Conservation (phyloP, 1,284 basidiomycete genomes). For the Papiliotrema laurentii region DNA sequence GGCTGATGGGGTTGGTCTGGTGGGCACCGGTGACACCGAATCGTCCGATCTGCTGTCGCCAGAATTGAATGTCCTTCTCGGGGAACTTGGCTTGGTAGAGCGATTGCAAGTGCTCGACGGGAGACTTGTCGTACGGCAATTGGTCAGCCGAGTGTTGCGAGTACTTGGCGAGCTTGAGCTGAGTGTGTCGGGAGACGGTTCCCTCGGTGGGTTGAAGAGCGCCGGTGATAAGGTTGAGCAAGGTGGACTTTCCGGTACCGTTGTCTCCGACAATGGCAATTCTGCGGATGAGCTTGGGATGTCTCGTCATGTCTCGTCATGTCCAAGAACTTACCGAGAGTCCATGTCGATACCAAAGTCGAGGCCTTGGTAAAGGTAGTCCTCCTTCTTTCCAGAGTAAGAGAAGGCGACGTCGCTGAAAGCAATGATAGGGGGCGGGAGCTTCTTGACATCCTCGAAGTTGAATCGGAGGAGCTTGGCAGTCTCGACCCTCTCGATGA, state of each 20-base stretch:
- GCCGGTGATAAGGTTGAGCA: conserved; percentile 91
- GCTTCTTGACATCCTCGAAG: conserved; percentile 90
- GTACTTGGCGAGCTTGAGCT: conserved; percentile 93
- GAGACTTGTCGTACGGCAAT: conserved; percentile 86
- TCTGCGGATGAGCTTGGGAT: conserved; percentile 17
- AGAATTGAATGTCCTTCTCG: conserved; percentile 84
- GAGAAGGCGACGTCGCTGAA: conserved; percentile 93
- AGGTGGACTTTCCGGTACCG: conserved; percentile 95
- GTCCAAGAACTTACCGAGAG: conserved; percentile 29
- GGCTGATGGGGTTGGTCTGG: conserved; percentile 88
- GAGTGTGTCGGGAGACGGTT: conserved; percentile 79
- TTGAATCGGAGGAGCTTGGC: conserved; percentile 79
- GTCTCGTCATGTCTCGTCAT: not conserved
- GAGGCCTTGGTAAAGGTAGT: conserved; percentile 82
- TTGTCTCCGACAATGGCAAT: conserved; percentile 97
- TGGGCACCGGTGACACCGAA: conserved; percentile 93
- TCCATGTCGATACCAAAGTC: conserved; percentile 85
- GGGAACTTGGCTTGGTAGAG: conserved; percentile 81
- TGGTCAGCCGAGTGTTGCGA: conserved; percentile 99
- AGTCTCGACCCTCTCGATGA: conserved; percentile 81
- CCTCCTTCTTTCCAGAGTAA: conserved; percentile 81
- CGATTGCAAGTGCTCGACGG: conserved; percentile 90
- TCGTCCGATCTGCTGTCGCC: conserved; percentile 89
- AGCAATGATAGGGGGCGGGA: conserved; percentile 95
- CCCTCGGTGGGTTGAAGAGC: conserved; percentile 76